These are phyloP conservation scores for Tetraselmis striata DNA, from an alignment of 139 green algal genomes.

Conservation along the genomic window DNA sequence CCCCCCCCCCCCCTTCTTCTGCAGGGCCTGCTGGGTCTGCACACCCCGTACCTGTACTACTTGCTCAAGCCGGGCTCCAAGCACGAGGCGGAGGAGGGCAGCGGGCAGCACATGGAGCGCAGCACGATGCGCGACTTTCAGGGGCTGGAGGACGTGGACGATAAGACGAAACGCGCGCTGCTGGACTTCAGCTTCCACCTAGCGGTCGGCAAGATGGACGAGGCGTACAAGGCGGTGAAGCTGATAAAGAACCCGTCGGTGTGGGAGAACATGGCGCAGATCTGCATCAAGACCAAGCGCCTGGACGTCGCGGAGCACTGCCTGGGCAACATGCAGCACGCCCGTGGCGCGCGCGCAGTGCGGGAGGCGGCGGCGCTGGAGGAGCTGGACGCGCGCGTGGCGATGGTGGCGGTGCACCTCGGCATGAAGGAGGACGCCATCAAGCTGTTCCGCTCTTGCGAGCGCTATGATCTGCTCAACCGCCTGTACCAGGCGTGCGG, in stretches of 20 bases:
- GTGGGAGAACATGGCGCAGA: slow-evolving; percentile 65
- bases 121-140: slow-evolving; percentile 21
- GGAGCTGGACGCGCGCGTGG: slow-evolving; percentile 60
- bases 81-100: not conserved
- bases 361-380: slow-evolving; percentile 39
- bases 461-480: slow-evolving; percentile 61
- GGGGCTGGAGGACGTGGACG: slow-evolving; percentile 28
- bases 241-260: slow-evolving; percentile 48
- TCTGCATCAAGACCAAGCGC: slow-evolving; percentile 64
- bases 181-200: slow-evolving; percentile 65
- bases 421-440: slow-evolving; percentile 58
- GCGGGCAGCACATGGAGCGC: not conserved
- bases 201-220: slow-evolving; percentile 57
- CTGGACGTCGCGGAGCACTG: slow-evolving; percentile 72
- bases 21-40: slow-evolving; percentile 20
- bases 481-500: slow-evolving; percentile 53
- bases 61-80: slow-evolving; percentile 6
- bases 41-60: slow-evolving; percentile 3
- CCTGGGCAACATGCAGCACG: slow-evolving; percentile 69
- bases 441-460: slow-evolving; percentile 29
- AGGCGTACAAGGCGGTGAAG: slow-evolving; percentile 54
- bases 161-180: slow-evolving; percentile 39
- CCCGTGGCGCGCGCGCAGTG: slow-evolving; percentile 40
- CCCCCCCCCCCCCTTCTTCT: too few relatives aligned
- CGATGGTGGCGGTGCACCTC: slow-evolving; percentile 45